Percentiles rank a stretch among this genome's conserved stretches.
Evolutionary conservation across 129 eudicot genomes (phyloP).

Genomic region (Escallonia rubra): DNA sequence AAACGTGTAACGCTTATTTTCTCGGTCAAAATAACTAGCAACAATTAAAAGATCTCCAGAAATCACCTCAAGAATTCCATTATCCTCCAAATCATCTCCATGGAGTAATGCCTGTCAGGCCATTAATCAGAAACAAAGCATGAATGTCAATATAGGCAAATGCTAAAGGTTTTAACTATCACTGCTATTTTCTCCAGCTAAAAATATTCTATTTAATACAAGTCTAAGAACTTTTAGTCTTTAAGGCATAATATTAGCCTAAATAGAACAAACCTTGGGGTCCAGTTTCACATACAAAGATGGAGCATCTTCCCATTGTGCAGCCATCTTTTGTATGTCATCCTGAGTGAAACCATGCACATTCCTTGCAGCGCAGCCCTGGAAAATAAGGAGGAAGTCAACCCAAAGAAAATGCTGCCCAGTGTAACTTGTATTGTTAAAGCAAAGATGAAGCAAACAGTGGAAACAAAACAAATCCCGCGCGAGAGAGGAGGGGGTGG

Average conservation of each 20-base stretch:
- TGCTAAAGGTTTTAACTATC: background rate
- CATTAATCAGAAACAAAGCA: constrained; percentile 5
- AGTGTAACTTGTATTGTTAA: too few species aligned
- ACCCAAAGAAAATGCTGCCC: too few species aligned
- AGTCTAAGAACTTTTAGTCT: background rate
- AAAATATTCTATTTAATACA: background rate
- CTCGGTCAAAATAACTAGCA: background rate
- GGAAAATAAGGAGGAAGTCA: constrained; percentile 14
- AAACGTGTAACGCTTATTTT: background rate
- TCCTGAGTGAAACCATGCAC: constrained; percentile 72
- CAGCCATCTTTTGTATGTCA: constrained; percentile 81
- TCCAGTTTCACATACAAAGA: constrained; percentile 77
- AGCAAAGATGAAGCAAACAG: too few species aligned
- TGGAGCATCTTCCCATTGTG: constrained; percentile 93
- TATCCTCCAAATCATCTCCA: constrained; percentile 72
- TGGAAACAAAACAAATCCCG: too few species aligned
- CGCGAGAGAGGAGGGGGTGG: too few species aligned
- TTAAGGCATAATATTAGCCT: background rate
- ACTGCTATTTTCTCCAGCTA: background rate
- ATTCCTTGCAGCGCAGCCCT: constrained; percentile 99
- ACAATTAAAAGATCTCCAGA: constrained; percentile 4
- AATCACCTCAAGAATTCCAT: constrained; percentile 84
- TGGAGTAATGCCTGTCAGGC: constrained; percentile 66
- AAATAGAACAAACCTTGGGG: constrained; percentile 51
- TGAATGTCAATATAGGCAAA: background rate